Percentiles rank a stretch among this genome's conserved stretches.
phyloP scores from a whole-genome alignment of 192 early-diverging fungal species.

The Coemansia sp. region DNA sequence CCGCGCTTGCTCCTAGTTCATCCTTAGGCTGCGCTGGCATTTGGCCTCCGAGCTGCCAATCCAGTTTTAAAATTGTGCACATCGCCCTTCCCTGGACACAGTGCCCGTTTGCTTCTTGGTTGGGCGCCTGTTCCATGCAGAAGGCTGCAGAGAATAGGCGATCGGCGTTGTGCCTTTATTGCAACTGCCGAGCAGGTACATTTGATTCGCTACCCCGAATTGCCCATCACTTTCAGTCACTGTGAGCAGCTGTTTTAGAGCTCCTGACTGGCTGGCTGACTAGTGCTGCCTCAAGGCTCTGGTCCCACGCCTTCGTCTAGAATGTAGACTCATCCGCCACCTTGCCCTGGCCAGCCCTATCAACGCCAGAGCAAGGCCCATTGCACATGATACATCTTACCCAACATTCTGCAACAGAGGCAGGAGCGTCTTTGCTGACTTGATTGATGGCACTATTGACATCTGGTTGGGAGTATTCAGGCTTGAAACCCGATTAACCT shows the following conservation, averaged over 20 bases:
- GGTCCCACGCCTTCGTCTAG: no score
- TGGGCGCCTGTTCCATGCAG: not conserved
- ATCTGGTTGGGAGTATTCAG: not conserved
- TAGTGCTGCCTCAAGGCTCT: no score
- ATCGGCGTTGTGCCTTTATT: not conserved
- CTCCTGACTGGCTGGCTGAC: no score
- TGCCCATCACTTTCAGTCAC: no score
- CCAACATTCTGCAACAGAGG: not conserved
- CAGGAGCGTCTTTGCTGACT: not conserved
- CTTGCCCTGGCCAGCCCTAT: no score
- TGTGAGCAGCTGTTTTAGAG: no score
- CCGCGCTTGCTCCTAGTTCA: not conserved
- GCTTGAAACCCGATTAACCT: not conserved
- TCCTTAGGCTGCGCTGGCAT: not conserved
- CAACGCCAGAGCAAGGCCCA: no score
- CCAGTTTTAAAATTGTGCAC: not conserved
- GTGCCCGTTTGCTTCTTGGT: not conserved
- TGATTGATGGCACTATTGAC: not conserved
- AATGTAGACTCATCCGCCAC: no score
- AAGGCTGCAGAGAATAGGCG: not conserved
- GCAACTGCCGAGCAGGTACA: not conserved
- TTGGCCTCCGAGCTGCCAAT: not conserved
- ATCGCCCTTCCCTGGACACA: not conserved
- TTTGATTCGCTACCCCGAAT: not conserved
- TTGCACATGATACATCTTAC: not conserved